A percentile compares a stretch with the other conserved stretches of the same genome.
Conservation (phyloP, 176 grass and related monocot species). For the Phyllostachys edulis region DNA sequence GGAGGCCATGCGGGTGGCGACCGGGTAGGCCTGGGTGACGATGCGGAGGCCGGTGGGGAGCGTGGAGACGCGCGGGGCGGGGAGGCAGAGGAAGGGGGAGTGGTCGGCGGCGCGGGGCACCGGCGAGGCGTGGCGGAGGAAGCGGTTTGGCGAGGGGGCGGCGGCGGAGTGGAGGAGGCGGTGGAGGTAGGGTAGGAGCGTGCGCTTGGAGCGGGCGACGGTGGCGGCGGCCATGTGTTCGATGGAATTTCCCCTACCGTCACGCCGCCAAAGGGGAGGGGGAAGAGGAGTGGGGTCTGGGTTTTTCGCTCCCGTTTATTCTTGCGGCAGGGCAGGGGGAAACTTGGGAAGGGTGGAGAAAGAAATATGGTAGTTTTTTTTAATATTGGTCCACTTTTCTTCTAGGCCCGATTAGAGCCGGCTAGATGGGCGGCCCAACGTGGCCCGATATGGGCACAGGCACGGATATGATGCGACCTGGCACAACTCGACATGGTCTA, state of each 20-base stretch:
- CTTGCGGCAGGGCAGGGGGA: slow-evolving; percentile 40
- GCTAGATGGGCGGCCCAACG: too few relatives aligned
- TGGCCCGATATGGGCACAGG: too few relatives aligned
- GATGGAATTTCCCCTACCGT: slow-evolving; percentile 37
- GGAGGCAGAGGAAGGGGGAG: slow-evolving; percentile 66
- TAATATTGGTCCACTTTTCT: too few relatives aligned
- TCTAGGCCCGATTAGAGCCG: too few relatives aligned
- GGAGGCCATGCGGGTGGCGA: slow-evolving; percentile 68
- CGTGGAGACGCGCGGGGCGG: slow-evolving; percentile 58
- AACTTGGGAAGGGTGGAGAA: background rate
- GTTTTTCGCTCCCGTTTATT: slow-evolving; percentile 23
- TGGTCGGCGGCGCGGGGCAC: slow-evolving; percentile 54
- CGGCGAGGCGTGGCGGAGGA: slow-evolving; percentile 73
- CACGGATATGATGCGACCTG: too few relatives aligned
- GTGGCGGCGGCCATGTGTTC: slow-evolving; percentile 37
- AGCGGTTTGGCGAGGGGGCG: slow-evolving; percentile 46
- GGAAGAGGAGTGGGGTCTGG: background rate
- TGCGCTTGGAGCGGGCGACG: slow-evolving; percentile 42
- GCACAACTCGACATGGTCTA: too few relatives aligned
- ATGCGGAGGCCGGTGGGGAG: slow-evolving; percentile 79
- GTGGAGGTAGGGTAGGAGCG: slow-evolving; percentile 23
- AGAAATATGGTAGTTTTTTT: slow-evolving; percentile 11
- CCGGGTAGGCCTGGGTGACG: slow-evolving; percentile 68
- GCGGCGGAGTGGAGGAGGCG: slow-evolving; percentile 47
- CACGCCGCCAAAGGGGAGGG: slow-evolving; percentile 39